Percentiles rank a stretch among this genome's conserved stretches.
Evolutionary conservation across 352 stramenopile genomes (phyloP).

Genomic region (Phytophthora cactorum): DNA sequence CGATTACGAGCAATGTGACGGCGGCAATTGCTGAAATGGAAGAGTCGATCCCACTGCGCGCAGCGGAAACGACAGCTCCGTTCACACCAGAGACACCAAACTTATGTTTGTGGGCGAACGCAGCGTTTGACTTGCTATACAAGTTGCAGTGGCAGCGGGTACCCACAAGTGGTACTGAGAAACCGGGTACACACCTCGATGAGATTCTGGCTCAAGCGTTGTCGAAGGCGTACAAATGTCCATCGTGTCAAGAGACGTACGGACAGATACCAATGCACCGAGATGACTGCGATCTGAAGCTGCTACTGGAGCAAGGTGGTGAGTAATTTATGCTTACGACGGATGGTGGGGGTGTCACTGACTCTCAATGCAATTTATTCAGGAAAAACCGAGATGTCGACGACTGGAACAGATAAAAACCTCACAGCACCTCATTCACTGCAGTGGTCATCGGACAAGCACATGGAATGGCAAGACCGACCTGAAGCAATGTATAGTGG

Average conservation of each 20-base stretch:
- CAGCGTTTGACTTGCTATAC: conserved; percentile 74
- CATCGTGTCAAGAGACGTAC: conserved; percentile 56
- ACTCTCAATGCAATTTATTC: not conserved
- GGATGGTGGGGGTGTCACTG: not conserved
- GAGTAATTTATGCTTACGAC: conserved; percentile 7
- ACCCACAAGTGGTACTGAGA: conserved; percentile 5
- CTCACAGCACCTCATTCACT: conserved; percentile 4
- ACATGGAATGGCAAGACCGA: conserved; percentile 26
- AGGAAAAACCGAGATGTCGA: conserved; percentile 18
- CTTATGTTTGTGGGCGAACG: conserved; percentile 76
- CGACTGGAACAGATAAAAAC: not conserved
- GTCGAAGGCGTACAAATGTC: conserved; percentile 50
- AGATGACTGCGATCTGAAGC: conserved; percentile 62
- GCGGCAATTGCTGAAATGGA: conserved; percentile 42
- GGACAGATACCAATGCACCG: conserved; percentile 46
- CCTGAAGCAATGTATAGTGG: conserved; percentile 25
- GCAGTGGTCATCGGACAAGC: conserved; percentile 26
- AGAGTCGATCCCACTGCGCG: conserved; percentile 21
- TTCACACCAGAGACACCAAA: conserved; percentile 55
- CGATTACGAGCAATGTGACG: conserved; percentile 17
- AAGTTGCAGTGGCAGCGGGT: conserved; percentile 68
- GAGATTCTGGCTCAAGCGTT: conserved; percentile 43
- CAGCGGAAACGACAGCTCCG: conserved; percentile 23
- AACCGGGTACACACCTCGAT: conserved; percentile 34
- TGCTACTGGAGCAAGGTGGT: conserved; percentile 66